phyloP scores from a whole-genome alignment of 257 asterid genomes.

The Fraxinus cuspidata region DNA sequence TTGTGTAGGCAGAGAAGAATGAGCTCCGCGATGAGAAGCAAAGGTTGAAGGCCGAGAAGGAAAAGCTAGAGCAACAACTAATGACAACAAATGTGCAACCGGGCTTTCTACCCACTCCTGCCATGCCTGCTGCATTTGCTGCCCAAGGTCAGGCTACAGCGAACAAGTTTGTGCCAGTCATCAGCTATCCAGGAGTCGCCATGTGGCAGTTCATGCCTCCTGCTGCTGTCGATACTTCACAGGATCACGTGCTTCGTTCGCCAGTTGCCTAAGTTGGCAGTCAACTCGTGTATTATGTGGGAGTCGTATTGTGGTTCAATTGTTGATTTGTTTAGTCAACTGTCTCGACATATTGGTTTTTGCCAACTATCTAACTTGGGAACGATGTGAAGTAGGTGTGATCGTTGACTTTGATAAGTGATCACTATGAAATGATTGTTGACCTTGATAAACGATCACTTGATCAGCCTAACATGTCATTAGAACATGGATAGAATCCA shows the following conservation, averaged over 20 bases:
- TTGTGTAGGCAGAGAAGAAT: slow-evolving; percentile 59
- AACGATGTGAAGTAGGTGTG: not conserved
- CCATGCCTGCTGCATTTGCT: slow-evolving; percentile 63
- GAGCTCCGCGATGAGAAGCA: slow-evolving; percentile 83
- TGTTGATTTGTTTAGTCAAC: slow-evolving; percentile 27
- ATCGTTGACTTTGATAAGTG: slow-evolving; percentile 2
- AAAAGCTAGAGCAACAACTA: slow-evolving; percentile 70
- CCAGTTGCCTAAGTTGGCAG: slow-evolving; percentile 66
- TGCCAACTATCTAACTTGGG: slow-evolving; percentile 28
- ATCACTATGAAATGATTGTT: slow-evolving; percentile 3
- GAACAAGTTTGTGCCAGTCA: slow-evolving; percentile 66
- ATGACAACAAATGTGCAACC: slow-evolving; percentile 54
- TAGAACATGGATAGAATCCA: slow-evolving; percentile 11
- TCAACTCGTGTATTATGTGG: slow-evolving; percentile 7
- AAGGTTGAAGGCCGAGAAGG: slow-evolving; percentile 73
- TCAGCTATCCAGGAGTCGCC: slow-evolving; percentile 73
- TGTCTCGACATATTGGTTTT: slow-evolving; percentile 35
- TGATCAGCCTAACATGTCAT: no score
- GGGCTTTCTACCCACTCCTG: slow-evolving; percentile 46
- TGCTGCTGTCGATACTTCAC: slow-evolving; percentile 79
- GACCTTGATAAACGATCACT: not conserved
- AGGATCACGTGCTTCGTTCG: slow-evolving; percentile 76
- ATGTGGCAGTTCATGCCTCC: slow-evolving; percentile 99
- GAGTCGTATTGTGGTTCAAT: slow-evolving; percentile 19
- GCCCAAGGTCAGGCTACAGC: slow-evolving; percentile 56